Percentiles rank a stretch among this genome's conserved stretches.
These are phyloP conservation scores for Ogataea hybrid DNA, from an alignment of 1,139 yeast genomes.

Conservation along the genomic window DNA sequence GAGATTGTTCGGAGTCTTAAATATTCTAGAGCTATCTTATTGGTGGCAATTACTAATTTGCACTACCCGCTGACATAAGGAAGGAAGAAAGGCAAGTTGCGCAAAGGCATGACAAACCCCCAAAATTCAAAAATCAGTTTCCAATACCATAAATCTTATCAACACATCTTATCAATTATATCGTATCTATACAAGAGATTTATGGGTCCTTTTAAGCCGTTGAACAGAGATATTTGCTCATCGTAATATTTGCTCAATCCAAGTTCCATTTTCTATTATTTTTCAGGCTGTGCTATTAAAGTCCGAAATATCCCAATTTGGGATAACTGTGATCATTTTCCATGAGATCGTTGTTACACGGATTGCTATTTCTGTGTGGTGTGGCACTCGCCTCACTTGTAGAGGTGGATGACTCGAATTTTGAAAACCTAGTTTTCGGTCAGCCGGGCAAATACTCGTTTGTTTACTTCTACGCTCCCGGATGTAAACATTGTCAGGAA, in stretches of 20 bases:
- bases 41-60: conserved; percentile 7
- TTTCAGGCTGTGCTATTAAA: conserved; percentile 7
- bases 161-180: no score
- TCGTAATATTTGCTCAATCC: not conserved
- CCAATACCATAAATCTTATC: no score
- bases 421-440: conserved; percentile 24
- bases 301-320: conserved; percentile 8
- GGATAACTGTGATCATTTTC: not conserved
- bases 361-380: not conserved
- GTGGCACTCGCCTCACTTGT: conserved; percentile 7
- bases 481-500: conserved; percentile 39
- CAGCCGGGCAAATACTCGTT: conserved; percentile 36
- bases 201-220: not conserved
- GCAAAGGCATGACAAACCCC: not conserved
- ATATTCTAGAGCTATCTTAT: conserved; percentile 4
- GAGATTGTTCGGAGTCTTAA: not conserved
- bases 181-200: not conserved
- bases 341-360: not conserved
- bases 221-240: not conserved
- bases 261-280: not conserved
- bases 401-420: conserved; percentile 25
- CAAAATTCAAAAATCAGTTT: not conserved
- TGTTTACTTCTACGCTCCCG: conserved; percentile 41
- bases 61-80: conserved; percentile 3
- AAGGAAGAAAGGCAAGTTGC: not conserved